Base-by-base conservation (phyloP, 2,329 filamentous ascomycete species). In the Neofusicoccum sp. region DNA sequence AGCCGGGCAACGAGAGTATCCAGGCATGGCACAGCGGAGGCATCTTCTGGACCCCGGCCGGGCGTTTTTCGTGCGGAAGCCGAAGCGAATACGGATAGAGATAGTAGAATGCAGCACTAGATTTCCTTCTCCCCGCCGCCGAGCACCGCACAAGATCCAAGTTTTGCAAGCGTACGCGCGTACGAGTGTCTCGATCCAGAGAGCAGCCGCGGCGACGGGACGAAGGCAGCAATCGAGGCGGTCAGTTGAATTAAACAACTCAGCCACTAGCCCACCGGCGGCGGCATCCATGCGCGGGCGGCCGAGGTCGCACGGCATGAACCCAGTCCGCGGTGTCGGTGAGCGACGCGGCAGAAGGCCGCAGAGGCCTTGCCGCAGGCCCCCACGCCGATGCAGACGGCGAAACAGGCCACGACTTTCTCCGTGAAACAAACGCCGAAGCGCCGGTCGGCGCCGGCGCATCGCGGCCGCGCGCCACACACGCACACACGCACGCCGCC, bases 251-350 rank as follows among this genome's bases (percentile, higher is more conserved):
- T 16, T 40, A 16, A n/a, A 40, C 38, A 40, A 16, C 38, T 40
- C 38, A 40, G 38, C 38, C 38, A 40, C 38, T 40, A 40, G 38
- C 14, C 12, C n/a, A n/a, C 40, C 40, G 40, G 26, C 40, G 40
- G 40, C 40, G 40, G 40, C 16, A 24, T 12, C 24, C 51, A 40
- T 9, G 49, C 34, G 28, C 12, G 20, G 49, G 49, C 26, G 33
- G 36, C 36, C 34, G 38, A 54, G 51, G 51, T 56, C 9, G 40
- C 51, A 41, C 40, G 36, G 51, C 36, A 41, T 47, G 16, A 43
- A 41, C 38, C 51, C 26, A 33, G 26, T 33, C 51, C 51, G 28
- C 20, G 51, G 51, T 56, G 51, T 56, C 51, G 51, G 51, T 56
- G 51, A 43, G 51, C 14, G 36, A 33, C 8, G 43, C 20, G 24